Base-by-base conservation (phyloP, 176 grass and related monocot species). In the Bonia amplexicaulis region DNA sequence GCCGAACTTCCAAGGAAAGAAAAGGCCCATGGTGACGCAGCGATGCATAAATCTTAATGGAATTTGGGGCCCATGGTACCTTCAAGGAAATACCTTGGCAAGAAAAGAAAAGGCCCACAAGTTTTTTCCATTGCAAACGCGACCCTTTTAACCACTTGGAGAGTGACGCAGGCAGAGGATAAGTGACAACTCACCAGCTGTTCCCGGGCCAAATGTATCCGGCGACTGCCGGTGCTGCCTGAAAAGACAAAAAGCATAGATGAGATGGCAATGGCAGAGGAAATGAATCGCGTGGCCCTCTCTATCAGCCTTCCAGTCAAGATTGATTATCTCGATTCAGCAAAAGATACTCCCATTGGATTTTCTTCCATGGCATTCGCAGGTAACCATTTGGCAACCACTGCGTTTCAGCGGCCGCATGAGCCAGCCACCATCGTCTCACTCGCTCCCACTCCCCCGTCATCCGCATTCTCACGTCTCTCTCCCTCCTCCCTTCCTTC, bases 391-490 rank as follows among this genome's bases (percentile, higher is more conserved):
- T 80, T 65, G 84, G 16, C 42, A 59, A 35, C 29, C 51, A 17
- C 68, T n/a, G 29, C 85, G 52, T 81, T 87, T 81, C 25, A 66
- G 72, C 70, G 77, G 41, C 60, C 60, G 68, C 58, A 65, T 33
- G 3, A 33, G 31, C 31, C 4, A 37, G 44, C 85, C 33, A 39
- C n/a, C 55, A 49, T 44, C 31, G 19, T 4, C 40, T 68, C 63
- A n/a, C 40, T 27, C 37, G 5, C 70, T 65, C 81, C 45, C 66
- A 14, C 52, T 64, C 15, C 10, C n/a, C 13, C 76, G 60, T 42
- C 25, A 2, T 5, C 67, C 17, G 25, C 60, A 19, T 58, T 45
- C 57, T 31, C 42, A 72, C 76, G 44, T 53, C 57, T 73, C 31
- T 71, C 69, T 26, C 14, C 29, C 26, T 26, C 6, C 19, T 79